Percentiles rank a stretch among this genome's conserved stretches.
phyloP scores from a whole-genome alignment of 106 monocot genomes.

The Dendrobium huoshanense region DNA sequence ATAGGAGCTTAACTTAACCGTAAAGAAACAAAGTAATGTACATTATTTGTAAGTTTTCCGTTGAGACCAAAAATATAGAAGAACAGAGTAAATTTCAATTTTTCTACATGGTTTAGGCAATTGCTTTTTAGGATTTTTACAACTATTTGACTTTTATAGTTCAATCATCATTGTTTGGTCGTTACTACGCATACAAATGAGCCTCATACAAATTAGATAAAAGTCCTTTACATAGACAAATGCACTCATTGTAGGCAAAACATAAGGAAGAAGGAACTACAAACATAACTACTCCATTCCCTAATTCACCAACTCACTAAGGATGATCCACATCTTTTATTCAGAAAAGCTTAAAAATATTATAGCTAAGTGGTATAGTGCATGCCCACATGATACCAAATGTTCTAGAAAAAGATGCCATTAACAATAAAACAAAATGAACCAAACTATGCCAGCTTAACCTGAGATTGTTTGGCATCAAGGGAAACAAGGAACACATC shows the following conservation, averaged over 20 bases:
- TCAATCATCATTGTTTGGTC: not conserved
- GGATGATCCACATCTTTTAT: not conserved
- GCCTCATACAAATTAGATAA: not conserved
- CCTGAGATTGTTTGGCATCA: not conserved
- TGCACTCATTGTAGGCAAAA: not conserved
- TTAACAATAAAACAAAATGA: not conserved
- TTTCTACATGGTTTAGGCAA: not conserved
- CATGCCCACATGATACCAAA: not conserved
- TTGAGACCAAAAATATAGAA: not conserved
- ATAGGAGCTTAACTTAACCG: not conserved
- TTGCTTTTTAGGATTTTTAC: not conserved
- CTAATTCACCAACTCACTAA: not conserved
- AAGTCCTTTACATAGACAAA: not conserved
- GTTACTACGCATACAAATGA: not conserved
- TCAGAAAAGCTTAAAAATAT: not conserved
- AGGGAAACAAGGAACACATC: not conserved
- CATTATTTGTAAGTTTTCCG: not conserved
- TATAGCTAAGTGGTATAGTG: not conserved
- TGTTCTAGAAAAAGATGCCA: not conserved
- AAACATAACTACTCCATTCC: not conserved
- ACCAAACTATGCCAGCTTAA: not conserved
- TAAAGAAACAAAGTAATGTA: not conserved
- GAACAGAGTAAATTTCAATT: not conserved
- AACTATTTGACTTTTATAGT: not conserved
- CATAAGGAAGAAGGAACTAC: not conserved